phyloP scores from a whole-genome alignment of 768 basidiomycete genomes.

The Sarcodon aspratus region DNA sequence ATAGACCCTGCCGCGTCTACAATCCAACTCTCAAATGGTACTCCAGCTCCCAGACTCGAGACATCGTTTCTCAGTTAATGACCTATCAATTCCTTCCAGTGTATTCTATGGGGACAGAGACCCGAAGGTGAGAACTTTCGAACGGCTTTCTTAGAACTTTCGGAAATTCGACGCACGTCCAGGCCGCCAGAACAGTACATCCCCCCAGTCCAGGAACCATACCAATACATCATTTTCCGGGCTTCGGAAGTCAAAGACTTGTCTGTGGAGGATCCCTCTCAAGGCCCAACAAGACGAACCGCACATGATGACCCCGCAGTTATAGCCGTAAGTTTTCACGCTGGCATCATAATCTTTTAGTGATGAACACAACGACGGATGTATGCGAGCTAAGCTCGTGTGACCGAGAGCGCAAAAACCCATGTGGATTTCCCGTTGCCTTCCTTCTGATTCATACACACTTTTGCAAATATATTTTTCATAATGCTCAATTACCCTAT shows the following conservation, averaged over 20 bases:
- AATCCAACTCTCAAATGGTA: constrained; percentile 82
- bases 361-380: constrained; percentile 36
- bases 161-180: constrained; percentile 1
- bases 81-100: constrained; percentile 24
- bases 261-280: constrained; percentile 61
- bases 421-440: constrained; percentile 51
- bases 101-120: constrained; percentile 83
- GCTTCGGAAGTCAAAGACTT: constrained; percentile 86
- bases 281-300: constrained; percentile 33
- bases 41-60: constrained; percentile 5
- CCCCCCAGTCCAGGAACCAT: constrained; percentile 73
- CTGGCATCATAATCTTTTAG: constrained; percentile 2
- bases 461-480: neutral
- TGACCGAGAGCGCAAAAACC: constrained; percentile 32
- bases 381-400: constrained; percentile 26
- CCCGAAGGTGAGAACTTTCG: constrained; percentile 49
- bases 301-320: constrained; percentile 82
- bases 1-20: constrained; percentile 81
- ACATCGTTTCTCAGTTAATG: neutral
- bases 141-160: neutral
- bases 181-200: constrained; percentile 73
- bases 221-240: constrained; percentile 85
- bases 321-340: constrained; percentile 46
- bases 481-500: constrained; percentile 3
- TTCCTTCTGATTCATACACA: constrained; percentile 38